Evolutionary conservation across 2,329 filamentous ascomycete species (phyloP).

Genomic region (Macrophomina tecta): DNA sequence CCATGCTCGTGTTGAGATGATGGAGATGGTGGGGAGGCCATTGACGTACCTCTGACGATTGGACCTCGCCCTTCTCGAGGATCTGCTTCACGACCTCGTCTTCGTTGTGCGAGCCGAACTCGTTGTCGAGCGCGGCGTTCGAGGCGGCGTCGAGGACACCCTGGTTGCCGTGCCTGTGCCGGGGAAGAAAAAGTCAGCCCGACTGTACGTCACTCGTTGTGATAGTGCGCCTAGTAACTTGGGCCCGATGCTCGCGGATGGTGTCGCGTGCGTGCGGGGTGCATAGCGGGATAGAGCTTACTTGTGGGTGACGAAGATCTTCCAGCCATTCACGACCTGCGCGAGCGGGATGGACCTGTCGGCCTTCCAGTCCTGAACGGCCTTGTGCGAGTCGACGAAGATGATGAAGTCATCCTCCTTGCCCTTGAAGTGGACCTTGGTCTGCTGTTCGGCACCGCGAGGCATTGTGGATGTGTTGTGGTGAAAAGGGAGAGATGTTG

Average conservation of each 20-base stretch:
- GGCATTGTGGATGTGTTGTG: constrained; percentile 37
- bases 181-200: background rate
- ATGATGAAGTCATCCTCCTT: constrained; percentile 71
- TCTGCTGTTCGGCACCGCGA: constrained; percentile 62
- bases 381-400: constrained; percentile 65
- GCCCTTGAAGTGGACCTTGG: constrained; percentile 89
- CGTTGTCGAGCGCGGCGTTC: constrained; percentile 75
- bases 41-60: constrained; percentile 62
- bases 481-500: constrained; percentile 2
- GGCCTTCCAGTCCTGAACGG: constrained; percentile 79
- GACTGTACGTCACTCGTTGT: too few relatives aligned
- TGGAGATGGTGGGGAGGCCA: background rate
- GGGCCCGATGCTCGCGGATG: background rate
- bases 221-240: too few relatives aligned
- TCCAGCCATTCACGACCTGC: constrained; percentile 85
- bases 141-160: constrained; percentile 79
- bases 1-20: constrained; percentile 25
- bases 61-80: constrained; percentile 73
- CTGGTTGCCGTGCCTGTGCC: constrained; percentile 78
- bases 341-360: constrained; percentile 81
- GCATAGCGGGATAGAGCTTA: constrained; percentile 56
- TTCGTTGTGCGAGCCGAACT: constrained; percentile 82
- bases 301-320: constrained; percentile 90
- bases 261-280: constrained; percentile 1
- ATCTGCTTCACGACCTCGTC: constrained; percentile 85